Conservation (phyloP, 1,284 basidiomycete species). For the Trichosporon sp. region DNA sequence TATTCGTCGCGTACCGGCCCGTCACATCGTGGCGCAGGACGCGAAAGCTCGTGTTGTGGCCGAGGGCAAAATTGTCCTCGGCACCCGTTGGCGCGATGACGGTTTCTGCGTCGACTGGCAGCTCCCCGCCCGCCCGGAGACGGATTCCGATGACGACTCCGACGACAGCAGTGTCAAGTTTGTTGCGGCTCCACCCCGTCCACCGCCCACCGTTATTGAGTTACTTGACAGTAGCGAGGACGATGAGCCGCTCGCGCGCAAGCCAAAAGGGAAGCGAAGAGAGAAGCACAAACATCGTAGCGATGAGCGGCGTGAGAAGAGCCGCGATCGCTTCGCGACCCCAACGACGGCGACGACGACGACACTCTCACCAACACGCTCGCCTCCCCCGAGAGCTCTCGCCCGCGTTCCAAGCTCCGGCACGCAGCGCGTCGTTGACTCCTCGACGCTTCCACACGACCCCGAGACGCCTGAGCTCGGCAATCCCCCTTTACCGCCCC, state of each 20-base stretch:
- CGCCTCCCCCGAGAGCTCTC: background rate
- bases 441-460: background rate
- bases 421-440: background rate
- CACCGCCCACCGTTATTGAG: background rate
- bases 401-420: background rate
- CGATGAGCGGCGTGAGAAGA: background rate
- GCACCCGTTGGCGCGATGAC: constrained; percentile 51
- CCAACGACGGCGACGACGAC: background rate
- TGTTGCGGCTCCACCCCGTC: background rate
- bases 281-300: background rate
- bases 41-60: background rate
- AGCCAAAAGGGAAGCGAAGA: background rate
- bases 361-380: background rate
- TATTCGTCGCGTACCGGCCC: background rate
- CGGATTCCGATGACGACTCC: background rate
- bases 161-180: constrained; percentile 1
- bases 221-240: background rate
- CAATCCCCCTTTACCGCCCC: background rate
- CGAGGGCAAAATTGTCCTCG: constrained; percentile 50
- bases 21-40: constrained; percentile 6
- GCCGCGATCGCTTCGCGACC: background rate
- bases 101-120: constrained; percentile 17
- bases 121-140: background rate
- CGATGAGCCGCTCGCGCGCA: background rate
- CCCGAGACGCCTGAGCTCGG: background rate